Evolutionary conservation across 1,284 basidiomycete genomes (phyloP), one percentile per base, ranked within the genome.

Genomic region (Agaricales sp.): DNA sequence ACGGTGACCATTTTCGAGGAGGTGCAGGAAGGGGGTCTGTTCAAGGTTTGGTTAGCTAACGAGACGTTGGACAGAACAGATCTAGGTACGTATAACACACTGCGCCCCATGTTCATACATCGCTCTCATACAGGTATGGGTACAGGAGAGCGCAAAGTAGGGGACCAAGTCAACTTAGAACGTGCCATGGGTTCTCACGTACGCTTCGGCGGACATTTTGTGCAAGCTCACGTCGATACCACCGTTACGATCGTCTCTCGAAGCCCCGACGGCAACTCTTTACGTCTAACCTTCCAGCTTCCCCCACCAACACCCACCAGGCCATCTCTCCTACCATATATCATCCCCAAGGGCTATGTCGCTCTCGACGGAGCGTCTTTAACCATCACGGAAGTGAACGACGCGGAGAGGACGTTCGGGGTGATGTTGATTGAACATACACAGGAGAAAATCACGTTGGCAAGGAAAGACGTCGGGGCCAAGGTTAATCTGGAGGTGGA

Each of bases 391-490:
- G 71, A 72, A 30, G 91, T 97, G 21, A 70, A 90, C 59, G 89
- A 93, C 58, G 61, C 64, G 12, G 61, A 71, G 46, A 63, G 78
- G n/a, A 78, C 71, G 46, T 96, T 99, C 63, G 83, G 85, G 30
- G 79, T 99, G 53, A 98, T 98, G 89, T 78, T 99, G 53, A 96
- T 99, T 65, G 82, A 82, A 53, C 94, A 99, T 65, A 96, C 92
- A 24, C 92, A 96, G 61, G 71, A 82, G 58, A 91, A 87, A 67
- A 87, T 97, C 53, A 89, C 92, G 4, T 71, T 99, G 46, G 77
- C 78, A 23, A 72, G 68, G 50, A 97, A 99, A 67, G 61, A 65
- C 8, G 63, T 86, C 0, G 93, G 92, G 0, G 77, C 82, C 38
- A 84, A 76, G 55, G 93, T 98, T 53, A 99, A 99, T 63, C 81